A percentile compares a stretch with the other conserved stretches of the same genome.
Conservation (phyloP, 768 basidiomycete species). For the Russula virescens region DNA sequence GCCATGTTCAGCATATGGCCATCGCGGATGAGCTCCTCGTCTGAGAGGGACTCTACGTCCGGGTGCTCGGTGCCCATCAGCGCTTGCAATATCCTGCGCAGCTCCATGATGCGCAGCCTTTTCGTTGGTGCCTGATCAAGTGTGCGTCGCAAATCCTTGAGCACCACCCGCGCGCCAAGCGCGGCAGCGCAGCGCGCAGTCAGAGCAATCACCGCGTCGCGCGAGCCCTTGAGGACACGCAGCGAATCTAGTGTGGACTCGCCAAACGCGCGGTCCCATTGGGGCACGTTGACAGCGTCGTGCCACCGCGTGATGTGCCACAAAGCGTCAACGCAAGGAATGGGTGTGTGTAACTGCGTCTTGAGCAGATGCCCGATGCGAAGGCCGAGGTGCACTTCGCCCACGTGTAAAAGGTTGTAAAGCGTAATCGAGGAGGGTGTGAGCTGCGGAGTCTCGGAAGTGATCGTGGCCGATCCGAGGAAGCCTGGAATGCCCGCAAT, state of each 20-base stretch:
- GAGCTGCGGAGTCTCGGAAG: background rate
- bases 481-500: conserved; percentile 13
- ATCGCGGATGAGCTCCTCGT: conserved; percentile 4
- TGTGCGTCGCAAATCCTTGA: conserved; percentile 7
- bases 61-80: background rate
- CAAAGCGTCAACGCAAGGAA: conserved; percentile 5
- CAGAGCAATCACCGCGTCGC: conserved; percentile 1
- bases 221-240: conserved; percentile 8
- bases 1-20: conserved; percentile 2
- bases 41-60: background rate
- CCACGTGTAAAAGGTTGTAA: background rate
- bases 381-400: background rate
- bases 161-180: conserved; percentile 5
- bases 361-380: conserved; percentile 14
- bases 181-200: conserved; percentile 1
- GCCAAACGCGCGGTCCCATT: conserved; percentile 13
- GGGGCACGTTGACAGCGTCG: background rate
- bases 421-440: conserved; percentile 7
- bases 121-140: background rate
- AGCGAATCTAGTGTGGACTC: conserved; percentile 3
- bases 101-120: conserved; percentile 6
- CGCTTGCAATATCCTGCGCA: background rate
- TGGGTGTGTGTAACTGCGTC: background rate
- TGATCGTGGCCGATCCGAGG: background rate
- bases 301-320: conserved; percentile 13